A percentile compares a stretch with the other conserved stretches of the same genome.
Conservation (phyloP, 306 rosid species). For the Prunus armeniaca region DNA sequence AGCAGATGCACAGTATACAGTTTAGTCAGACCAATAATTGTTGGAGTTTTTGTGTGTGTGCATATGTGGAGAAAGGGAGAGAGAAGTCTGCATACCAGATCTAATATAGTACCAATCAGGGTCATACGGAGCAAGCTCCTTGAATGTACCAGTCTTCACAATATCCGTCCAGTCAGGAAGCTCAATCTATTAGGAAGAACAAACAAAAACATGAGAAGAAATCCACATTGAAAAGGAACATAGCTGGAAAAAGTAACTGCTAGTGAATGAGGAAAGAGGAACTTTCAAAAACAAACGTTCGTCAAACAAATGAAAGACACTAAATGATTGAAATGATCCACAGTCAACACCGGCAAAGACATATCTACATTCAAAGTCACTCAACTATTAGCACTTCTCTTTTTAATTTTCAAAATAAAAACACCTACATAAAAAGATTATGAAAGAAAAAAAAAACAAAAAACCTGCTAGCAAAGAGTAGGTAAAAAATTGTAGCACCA, state of each 20-base stretch:
- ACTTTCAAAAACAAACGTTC: background rate
- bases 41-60: background rate
- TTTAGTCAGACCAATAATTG: background rate
- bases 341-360: background rate
- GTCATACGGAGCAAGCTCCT: slow-evolving; percentile 74
- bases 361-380: background rate
- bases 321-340: background rate
- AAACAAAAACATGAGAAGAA: background rate
- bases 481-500: background rate
- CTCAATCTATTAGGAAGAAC: slow-evolving; percentile 41
- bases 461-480: background rate
- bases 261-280: background rate
- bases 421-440: background rate
- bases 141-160: slow-evolving; percentile 66
- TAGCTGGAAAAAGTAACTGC: background rate
- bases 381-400: background rate
- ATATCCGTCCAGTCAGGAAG: slow-evolving; percentile 79
- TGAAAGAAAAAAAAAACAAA: background rate
- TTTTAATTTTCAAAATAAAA: background rate
- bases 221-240: background rate
- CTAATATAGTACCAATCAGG: slow-evolving; percentile 75
- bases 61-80: background rate
- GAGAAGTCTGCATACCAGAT: slow-evolving; percentile 44
- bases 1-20: background rate
- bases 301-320: background rate